Conservation (phyloP, 2,329 filamentous ascomycete species). For the Boeremia lycopersici region DNA sequence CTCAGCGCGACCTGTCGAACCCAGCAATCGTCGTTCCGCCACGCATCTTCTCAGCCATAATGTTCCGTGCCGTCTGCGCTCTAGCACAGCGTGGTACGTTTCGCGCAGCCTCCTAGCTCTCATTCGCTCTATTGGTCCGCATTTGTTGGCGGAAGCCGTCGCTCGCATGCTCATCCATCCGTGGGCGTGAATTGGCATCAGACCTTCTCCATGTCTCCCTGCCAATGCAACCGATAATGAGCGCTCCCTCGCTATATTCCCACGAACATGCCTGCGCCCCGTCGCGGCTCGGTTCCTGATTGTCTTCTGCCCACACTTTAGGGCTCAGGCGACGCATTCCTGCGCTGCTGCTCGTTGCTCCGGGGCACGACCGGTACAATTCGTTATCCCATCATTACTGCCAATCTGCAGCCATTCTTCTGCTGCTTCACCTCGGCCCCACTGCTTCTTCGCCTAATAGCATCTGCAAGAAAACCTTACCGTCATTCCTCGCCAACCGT, state of each 20-base stretch:
- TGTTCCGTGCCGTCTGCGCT: slow-evolving; percentile 35
- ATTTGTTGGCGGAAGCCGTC: slow-evolving; percentile 25
- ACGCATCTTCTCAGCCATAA: slow-evolving; percentile 30
- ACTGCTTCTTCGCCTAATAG: slow-evolving; percentile 35
- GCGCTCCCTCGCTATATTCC: slow-evolving; percentile 35
- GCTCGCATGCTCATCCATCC: slow-evolving; percentile 29
- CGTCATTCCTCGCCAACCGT: slow-evolving; percentile 29
- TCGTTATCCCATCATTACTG: slow-evolving; percentile 37
- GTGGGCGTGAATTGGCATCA: slow-evolving; percentile 23
- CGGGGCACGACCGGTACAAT: slow-evolving; percentile 40
- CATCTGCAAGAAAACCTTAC: slow-evolving; percentile 33
- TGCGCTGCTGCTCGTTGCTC: slow-evolving; percentile 35
- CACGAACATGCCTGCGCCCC: slow-evolving; percentile 36
- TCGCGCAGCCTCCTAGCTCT: slow-evolving; percentile 27
- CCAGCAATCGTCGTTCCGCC: slow-evolving; percentile 28
- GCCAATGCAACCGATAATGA: slow-evolving; percentile 43
- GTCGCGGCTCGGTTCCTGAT: slow-evolving; percentile 43
- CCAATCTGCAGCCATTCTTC: slow-evolving; percentile 34
- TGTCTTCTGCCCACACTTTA: slow-evolving; percentile 25
- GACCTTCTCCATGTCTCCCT: slow-evolving; percentile 36
- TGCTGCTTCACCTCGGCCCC: slow-evolving; percentile 40
- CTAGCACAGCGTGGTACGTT: slow-evolving; percentile 32
- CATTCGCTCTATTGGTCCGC: slow-evolving; percentile 27
- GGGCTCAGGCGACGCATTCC: slow-evolving; percentile 41
- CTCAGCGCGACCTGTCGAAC: slow-evolving; percentile 24